Evolutionary conservation across 257 asterid species (phyloP), one percentile per base, ranked within the genome.

Genomic region (Solanum tarapatanum): DNA sequence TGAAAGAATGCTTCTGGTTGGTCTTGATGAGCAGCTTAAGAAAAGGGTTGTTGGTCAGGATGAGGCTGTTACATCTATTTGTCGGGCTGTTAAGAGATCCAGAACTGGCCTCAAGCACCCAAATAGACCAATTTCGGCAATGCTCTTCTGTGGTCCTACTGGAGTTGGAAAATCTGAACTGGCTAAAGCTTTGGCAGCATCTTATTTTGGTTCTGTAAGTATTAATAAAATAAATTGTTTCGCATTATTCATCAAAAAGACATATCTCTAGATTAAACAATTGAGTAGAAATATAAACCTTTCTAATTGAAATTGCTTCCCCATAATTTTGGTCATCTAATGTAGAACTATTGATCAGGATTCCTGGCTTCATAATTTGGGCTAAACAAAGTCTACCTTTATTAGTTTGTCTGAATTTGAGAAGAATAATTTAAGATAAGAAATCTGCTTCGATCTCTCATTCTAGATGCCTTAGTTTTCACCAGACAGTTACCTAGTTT

Each of bases 141-240:
- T 97, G 96, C 98, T 97, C 90, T 97, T 97, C 92, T 97, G 99
- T 93, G 99, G 99, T 75, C 99, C 99, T 55, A 97, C 99, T 55
- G 99, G 99, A 88, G 99, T 97, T 69, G 99, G 99, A 86, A 97
- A 97, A 94, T 95, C 99, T 79, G 99, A 97, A 90, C 96, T 97
- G 86, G 90, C 98, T 80, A 97, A 95, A 93, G 98, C 99, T 86
- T 87, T 97, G 92, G 98, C 99, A 79, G 97, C 98, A 66, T 92
- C 91, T 85, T 97, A 94, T 89, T 97, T 97, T 89, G 99, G 99
- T 77, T 97, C 98, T 30, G 99, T 97, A 93, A 93, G 99, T 84
- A 88, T 91, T 90, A 5, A 28, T 48, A 82, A 17, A 30, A 48
- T 51, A 30, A 30, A n/a, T n/a, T 48, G 70, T 51, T 82, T 30